Base-by-base conservation (phyloP, 257 asterid genomes). In the Nicotiana obtusifolia region DNA sequence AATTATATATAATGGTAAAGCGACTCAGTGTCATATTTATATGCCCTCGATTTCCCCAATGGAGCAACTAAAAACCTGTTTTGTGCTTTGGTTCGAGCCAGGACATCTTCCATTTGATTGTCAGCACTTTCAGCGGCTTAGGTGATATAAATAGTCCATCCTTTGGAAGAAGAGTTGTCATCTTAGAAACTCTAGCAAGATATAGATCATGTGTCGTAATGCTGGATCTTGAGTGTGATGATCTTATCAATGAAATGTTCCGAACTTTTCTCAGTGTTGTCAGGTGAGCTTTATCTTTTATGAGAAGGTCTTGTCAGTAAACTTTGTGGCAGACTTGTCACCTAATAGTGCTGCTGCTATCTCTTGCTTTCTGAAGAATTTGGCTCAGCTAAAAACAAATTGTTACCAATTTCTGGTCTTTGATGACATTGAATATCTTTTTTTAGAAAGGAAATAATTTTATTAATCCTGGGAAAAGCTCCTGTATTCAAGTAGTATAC, bases 161-260 rank as follows among this genome's bases (percentile, higher is more conserved):
- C 84, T 96, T 94, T 84, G 98, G 92, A 84, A 92, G 96, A 89
- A 96, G 97, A 89, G 95, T 96, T 84, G 92, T 91, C 85, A 93
- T 94, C 84, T 89, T 94, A 89, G 99, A 96, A 86, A 94, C 98
- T 59, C 66, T 96, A 88, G 99, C 99, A 84, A 89, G 92, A 91
- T 96, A 94, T 84, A 93, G 97, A 88, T 94, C 98, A 5, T 96
- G 95, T 83, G 97, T 96, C 31, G 97, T 94, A 87, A 94, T 96
- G 98, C 93, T 96, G 91, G 98, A 96, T 88, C 98, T 96, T 76
- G 99, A 96, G 84, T 96, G 99, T 84, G 94, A 93, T 86, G 94
- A 94, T 89, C 98, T 96, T 82, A 88, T 94, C 75, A 87, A 85
- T 65, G 98, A 94, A 85, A 96, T 96, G 98, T 90, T 96, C 83